Evolutionary conservation across 768 basidiomycete species (phyloP).

Genomic region (Mycena leptocephala): DNA sequence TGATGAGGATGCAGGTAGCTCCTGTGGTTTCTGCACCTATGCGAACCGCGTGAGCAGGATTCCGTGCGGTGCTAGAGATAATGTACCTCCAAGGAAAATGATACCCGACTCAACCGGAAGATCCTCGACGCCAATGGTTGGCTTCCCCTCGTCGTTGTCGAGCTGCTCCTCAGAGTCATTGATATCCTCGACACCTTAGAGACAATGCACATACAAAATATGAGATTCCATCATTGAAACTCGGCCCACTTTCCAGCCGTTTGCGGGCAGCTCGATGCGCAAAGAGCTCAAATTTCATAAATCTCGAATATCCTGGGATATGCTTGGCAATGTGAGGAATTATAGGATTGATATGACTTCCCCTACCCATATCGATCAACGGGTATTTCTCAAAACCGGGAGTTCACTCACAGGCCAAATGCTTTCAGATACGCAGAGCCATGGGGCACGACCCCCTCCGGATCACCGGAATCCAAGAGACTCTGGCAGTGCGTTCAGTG

Average conservation of each 20-base stretch:
- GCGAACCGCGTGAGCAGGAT: neutral
- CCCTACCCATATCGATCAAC: neutral
- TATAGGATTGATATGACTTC: neutral
- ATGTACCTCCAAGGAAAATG: neutral
- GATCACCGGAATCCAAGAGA: neutral
- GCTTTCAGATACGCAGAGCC: neutral
- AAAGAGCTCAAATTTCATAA: no score
- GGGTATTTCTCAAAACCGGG: neutral
- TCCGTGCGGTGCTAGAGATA: neutral
- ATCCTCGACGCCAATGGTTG: neutral
- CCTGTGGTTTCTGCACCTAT: neutral
- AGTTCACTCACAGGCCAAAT: neutral
- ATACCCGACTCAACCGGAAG: neutral
- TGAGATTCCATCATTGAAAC: no score
- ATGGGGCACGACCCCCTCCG: neutral
- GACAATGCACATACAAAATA: neutral
- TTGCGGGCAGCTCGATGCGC: no score
- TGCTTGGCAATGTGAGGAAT: neutral
- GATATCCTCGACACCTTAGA: neutral
- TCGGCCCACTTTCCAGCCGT: no score
- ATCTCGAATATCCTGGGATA: neutral
- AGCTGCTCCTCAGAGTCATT: neutral
- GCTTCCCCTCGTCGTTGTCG: neutral
- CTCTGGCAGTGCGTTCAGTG: neutral
- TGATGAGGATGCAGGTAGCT: neutral